Conservation (phyloP, 139 green algal species). For the Ostreobium quekettii region DNA sequence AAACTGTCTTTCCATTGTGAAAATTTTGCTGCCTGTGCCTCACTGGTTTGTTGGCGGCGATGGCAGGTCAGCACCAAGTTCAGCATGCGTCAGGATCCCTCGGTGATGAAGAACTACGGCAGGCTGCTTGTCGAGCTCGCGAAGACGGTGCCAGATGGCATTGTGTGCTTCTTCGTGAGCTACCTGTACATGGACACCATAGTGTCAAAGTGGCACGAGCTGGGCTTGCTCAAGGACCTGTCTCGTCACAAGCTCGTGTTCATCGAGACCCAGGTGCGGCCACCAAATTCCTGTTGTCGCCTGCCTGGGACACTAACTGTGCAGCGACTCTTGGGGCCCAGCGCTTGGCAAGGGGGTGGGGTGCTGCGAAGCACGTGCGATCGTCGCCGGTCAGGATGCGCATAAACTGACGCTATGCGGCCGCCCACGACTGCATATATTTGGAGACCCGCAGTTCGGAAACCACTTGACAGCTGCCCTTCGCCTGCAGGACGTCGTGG, state of each 20-base stretch:
- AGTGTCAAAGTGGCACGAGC: slow-evolving; percentile 86
- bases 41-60: background rate
- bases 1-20: no score
- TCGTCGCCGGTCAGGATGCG: no score
- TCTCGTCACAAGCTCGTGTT: slow-evolving; percentile 96
- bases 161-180: slow-evolving; percentile 94
- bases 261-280: slow-evolving; percentile 79
- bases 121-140: slow-evolving; percentile 86
- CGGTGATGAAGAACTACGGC: slow-evolving; percentile 83
- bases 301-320: no score
- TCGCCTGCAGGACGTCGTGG: slow-evolving; percentile 83
- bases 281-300: no score
- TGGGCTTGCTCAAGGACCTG: slow-evolving; percentile 87
- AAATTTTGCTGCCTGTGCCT: no score
- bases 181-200: slow-evolving; percentile 98
- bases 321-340: no score
- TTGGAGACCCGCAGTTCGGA: no score
- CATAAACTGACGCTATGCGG: background rate
- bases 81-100: slow-evolving; percentile 73
- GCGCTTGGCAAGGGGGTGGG: no score
- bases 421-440: no score
- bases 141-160: slow-evolving; percentile 80
- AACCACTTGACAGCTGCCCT: no score
- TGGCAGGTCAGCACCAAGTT: slow-evolving; percentile 78
- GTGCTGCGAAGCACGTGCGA: no score